A percentile compares a stretch with the other conserved stretches of the same genome.
Conservation (phyloP, 805 yeast species). For the Hanseniaspora lindneri region DNA sequence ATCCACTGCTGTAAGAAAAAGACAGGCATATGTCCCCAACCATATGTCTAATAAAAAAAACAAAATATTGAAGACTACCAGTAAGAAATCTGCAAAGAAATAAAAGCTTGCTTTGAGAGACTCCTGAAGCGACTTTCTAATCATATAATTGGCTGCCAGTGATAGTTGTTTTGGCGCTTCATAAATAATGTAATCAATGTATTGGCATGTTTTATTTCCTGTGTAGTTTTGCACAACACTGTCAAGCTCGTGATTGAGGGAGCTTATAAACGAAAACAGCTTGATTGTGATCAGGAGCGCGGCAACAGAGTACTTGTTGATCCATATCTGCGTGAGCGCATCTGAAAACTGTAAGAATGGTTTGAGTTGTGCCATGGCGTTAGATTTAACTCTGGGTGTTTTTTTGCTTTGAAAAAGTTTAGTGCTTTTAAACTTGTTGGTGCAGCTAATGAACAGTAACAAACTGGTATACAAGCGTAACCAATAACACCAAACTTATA, state of each 20-base stretch:
- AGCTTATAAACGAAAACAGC: constrained; percentile 41
- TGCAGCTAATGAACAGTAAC: too few relatives aligned
- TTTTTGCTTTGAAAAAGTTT: background rate
- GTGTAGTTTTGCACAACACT: constrained; percentile 32
- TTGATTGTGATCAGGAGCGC: constrained; percentile 48
- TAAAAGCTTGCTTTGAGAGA: constrained; percentile 38
- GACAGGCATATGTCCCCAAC: constrained; percentile 78
- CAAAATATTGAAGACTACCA: constrained; percentile 47
- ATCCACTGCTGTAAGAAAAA: constrained; percentile 59
- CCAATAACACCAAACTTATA: too few relatives aligned
- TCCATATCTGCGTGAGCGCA: constrained; percentile 49
- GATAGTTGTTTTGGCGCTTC: constrained; percentile 50
- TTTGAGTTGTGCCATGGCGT: constrained; percentile 9
- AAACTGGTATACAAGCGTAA: too few relatives aligned
- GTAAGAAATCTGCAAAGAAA: constrained; percentile 37
- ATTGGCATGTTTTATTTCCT: constrained; percentile 33
- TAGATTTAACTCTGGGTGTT: background rate
- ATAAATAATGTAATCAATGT: constrained; percentile 27
- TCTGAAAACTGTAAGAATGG: constrained; percentile 41
- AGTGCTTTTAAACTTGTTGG: too few relatives aligned
- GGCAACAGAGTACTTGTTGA: constrained; percentile 52
- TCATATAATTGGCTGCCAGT: constrained; percentile 40
- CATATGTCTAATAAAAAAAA: constrained; percentile 58
- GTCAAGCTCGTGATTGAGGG: constrained; percentile 35
- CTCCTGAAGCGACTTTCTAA: constrained; percentile 38